phyloP scores from a whole-genome alignment of 2,329 filamentous ascomycete species.

The Pseudogymnoascus sp. region DNA sequence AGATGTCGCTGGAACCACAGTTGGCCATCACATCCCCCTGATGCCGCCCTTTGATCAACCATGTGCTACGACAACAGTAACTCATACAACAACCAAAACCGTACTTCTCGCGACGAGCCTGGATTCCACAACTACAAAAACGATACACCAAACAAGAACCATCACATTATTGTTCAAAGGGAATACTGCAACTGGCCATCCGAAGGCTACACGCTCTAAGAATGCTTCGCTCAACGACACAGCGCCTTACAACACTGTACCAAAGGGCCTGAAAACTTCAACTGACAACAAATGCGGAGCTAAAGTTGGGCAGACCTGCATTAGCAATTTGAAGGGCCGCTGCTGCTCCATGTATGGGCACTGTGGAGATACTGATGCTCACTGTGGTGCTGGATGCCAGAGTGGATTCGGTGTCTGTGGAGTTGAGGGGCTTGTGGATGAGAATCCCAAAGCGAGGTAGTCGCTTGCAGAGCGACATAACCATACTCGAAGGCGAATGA shows the following conservation, averaged over 20 bases:
- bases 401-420: slow-evolving; percentile 29
- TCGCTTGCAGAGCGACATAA: no score
- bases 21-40: not conserved
- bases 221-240: not conserved
- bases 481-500: no score
- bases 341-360: slow-evolving; percentile 36
- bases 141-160: not conserved
- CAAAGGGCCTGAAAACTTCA: not conserved
- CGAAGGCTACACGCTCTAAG: not conserved
- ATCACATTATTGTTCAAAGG: not conserved
- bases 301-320: not conserved
- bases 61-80: not conserved
- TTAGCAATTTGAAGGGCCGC: not conserved
- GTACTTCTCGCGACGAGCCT: not conserved
- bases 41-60: not conserved
- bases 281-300: not conserved
- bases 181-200: not conserved
- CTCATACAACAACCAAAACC: not conserved
- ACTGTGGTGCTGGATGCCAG: slow-evolving; percentile 33
- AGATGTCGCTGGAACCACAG: not conserved
- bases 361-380: slow-evolving; percentile 31
- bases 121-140: not conserved
- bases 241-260: not conserved
- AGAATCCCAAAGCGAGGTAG: not conserved
- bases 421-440: not conserved